Base-by-base conservation (phyloP, 495 filamentous ascomycete species). In the Aspergillus diversus region DNA sequence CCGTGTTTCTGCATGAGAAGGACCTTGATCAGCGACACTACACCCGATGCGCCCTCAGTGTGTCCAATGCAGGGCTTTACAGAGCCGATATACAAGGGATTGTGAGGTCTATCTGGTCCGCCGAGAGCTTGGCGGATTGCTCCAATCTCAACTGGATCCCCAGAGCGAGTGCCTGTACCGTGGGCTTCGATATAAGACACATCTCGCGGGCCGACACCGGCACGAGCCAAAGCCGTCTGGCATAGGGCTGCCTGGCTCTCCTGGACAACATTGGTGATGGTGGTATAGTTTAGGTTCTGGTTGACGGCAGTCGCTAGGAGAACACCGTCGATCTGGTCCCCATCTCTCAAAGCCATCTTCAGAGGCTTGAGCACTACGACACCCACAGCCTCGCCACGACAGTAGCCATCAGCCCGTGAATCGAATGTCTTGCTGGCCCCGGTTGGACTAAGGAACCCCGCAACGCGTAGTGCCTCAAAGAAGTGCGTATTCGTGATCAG, bases 101-200 rank as follows among this genome's bases (percentile, higher is more conserved):
- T 54, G 16, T n/a, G 13, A 49, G 46, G 7, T 7, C 11, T n/a
- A n/a, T 27, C 12, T 5, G 57, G 66, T 17, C 61, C 69, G 33
- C 42, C 78, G 7, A 83, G 61, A 0, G 67, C 75, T 7, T 56
- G 16, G 1, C 67, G 71, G 17, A 84, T 72, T 43, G 69, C 71
- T 16, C 70, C 63, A 33, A 71, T 71, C 69, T 91, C 90, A 0
- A 81, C 84, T 0, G 82, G 82, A 67, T 92, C 90, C 7, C 90
- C 90, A 11, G 86, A 86, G 46, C 84, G 82, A 0, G 89, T 91
- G 0, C 90, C 90, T 0, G 90, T 91, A 7, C 89, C 90, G 68
- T 92, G 90, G 71, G 89, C 89, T 69, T 93, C 90, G 5, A 92
- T 84, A 48, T 89, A 83, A 57, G 83, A 81, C 32, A 92, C 76